These are phyloP conservation scores for Podospora australis DNA, from an alignment of 495 filamentous ascomycete species.

Conservation along the genomic window DNA sequence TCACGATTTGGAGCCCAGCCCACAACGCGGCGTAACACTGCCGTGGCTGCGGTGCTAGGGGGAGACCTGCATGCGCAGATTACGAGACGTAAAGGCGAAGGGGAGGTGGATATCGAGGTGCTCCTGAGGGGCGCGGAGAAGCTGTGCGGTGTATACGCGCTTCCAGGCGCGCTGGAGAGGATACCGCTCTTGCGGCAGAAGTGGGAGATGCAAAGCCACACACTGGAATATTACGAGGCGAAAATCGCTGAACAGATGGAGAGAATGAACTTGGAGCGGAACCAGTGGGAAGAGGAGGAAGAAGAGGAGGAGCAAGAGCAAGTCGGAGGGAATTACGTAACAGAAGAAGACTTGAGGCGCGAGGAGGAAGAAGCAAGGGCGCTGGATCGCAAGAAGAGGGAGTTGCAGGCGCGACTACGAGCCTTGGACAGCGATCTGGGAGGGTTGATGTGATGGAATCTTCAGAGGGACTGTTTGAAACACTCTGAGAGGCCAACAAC, in stretches of 20 bases:
- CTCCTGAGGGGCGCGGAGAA: constrained; percentile 85
- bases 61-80: constrained; percentile 82
- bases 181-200: constrained; percentile 66
- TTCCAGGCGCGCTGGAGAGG: constrained; percentile 73
- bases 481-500: background rate
- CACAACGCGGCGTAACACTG: constrained; percentile 61
- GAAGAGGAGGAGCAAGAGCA: constrained; percentile 23
- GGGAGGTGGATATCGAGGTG: constrained; percentile 71
- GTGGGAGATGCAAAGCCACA: constrained; percentile 64
- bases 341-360: constrained; percentile 64
- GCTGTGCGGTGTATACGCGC: constrained; percentile 78
- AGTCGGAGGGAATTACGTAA: constrained; percentile 44
- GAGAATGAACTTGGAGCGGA: constrained; percentile 58
- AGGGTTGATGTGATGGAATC: constrained; percentile 51
- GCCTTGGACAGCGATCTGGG: constrained; percentile 78
- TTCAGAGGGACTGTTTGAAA: too few species aligned
- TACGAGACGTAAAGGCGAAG: constrained; percentile 35
- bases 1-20: too few species aligned
- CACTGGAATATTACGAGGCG: constrained; percentile 70
- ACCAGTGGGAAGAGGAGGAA: constrained; percentile 39
- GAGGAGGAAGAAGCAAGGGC: constrained; percentile 76
- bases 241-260: constrained; percentile 71
- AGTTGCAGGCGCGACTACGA: constrained; percentile 68
- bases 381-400: constrained; percentile 69
- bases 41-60: constrained; percentile 84